Percentiles rank a stretch among this genome's conserved stretches.
phyloP scores from a whole-genome alignment of 2,329 filamentous ascomycete genomes.

The Diaporthe sp. region DNA sequence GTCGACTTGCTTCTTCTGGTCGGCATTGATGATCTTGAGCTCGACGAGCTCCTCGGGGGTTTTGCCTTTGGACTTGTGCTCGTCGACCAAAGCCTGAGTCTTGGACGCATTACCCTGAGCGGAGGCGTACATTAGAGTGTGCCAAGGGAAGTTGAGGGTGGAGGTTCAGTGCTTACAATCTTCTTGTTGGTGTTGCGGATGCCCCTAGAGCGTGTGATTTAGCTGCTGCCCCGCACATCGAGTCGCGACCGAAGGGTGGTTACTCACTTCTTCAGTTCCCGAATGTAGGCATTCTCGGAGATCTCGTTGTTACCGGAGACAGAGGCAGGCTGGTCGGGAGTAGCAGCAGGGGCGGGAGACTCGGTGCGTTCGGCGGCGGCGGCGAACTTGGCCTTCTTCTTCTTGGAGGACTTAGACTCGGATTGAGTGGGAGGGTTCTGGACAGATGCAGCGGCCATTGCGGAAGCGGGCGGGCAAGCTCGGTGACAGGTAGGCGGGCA shows the following conservation, averaged over 20 bases:
- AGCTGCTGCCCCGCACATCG: not conserved
- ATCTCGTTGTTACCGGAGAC: slow-evolving; percentile 68
- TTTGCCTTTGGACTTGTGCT: slow-evolving; percentile 77
- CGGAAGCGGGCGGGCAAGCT: slow-evolving; percentile 41
- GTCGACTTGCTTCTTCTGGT: slow-evolving; percentile 82
- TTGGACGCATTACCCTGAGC: slow-evolving; percentile 77
- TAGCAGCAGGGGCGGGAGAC: slow-evolving; percentile 67
- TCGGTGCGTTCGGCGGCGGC: slow-evolving; percentile 60
- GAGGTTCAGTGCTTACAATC: slow-evolving; percentile 73
- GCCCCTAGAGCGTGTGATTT: slow-evolving; percentile 67
- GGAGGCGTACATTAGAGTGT: slow-evolving; percentile 35
- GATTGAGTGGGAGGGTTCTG: slow-evolving; percentile 73
- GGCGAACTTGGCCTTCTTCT: slow-evolving; percentile 74
- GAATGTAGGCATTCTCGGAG: slow-evolving; percentile 84
- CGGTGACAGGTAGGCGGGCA: slow-evolving; percentile 27
- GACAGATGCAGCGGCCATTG: slow-evolving; percentile 75
- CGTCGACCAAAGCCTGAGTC: slow-evolving; percentile 77
- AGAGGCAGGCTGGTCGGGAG: slow-evolving; percentile 64
- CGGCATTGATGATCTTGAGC: slow-evolving; percentile 81
- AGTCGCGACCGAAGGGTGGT: slow-evolving; percentile 6
- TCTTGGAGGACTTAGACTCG: slow-evolving; percentile 77
- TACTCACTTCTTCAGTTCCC: slow-evolving; percentile 89
- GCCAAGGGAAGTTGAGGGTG: not conserved
- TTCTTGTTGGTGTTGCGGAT: slow-evolving; percentile 96
- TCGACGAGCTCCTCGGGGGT: slow-evolving; percentile 81